These are phyloP conservation scores for Ananas comosus DNA, from an alignment of 176 grass and related monocot species.

Conservation along the genomic window DNA sequence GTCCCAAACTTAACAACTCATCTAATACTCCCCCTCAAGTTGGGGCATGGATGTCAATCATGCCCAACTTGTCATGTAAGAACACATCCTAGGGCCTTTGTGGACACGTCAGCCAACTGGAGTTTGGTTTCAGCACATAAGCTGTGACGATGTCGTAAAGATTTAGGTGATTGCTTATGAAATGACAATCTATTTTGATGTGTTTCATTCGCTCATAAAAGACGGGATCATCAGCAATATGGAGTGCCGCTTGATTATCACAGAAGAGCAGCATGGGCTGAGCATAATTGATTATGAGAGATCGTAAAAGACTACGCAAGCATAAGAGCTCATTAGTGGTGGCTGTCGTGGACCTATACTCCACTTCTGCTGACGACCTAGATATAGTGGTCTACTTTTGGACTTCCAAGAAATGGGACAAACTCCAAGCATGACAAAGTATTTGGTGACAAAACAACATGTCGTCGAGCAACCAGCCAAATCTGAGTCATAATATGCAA, in stretches of 20 bases:
- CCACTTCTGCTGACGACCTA: background rate
- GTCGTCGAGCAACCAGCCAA: background rate
- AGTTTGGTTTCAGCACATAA: background rate
- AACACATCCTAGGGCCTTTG: background rate
- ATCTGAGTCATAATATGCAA: background rate
- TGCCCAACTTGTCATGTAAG: background rate
- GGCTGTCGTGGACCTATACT: background rate
- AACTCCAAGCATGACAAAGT: background rate
- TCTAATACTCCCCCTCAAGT: background rate
- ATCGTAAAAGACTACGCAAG: background rate
- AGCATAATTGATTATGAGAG: background rate
- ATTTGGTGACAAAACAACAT: background rate
- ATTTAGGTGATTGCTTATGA: background rate
- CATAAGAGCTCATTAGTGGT: background rate
- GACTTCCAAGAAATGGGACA: background rate
- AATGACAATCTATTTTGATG: background rate
- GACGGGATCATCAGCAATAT: background rate
- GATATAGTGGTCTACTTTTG: background rate
- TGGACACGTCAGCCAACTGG: background rate
- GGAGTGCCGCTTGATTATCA: background rate
- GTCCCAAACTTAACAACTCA: too few relatives aligned
- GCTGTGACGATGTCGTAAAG: background rate
- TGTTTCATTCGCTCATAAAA: background rate
- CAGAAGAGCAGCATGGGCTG: background rate
- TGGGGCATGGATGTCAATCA: background rate